These are phyloP conservation scores for Volvox reticuliferus DNA, from an alignment of 139 green algal genomes.

Conservation along the genomic window DNA sequence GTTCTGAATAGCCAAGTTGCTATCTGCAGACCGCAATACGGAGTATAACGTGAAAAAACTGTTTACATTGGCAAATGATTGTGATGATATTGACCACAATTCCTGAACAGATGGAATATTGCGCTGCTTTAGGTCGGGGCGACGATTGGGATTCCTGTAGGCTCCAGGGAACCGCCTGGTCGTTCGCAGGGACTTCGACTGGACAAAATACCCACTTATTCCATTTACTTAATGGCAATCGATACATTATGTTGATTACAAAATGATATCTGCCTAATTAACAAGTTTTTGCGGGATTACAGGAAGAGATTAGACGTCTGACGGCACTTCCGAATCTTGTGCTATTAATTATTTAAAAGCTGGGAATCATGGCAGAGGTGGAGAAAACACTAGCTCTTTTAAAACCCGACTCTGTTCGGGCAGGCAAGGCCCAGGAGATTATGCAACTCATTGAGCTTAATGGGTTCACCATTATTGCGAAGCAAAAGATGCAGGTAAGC, in stretches of 20 bases:
- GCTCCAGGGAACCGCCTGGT: background rate
- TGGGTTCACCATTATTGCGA: conserved; percentile 81
- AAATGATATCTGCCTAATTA: too few species aligned
- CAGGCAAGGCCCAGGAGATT: conserved; percentile 77
- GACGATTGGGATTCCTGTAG: background rate
- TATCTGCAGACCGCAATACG: too few species aligned
- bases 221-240: too few species aligned
- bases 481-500: conserved; percentile 73
- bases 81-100: background rate
- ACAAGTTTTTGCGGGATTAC: too few species aligned
- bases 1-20: too few species aligned
- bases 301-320: too few species aligned
- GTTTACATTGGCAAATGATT: background rate
- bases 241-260: too few species aligned
- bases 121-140: background rate
- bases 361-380: conserved; percentile 13
- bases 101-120: background rate
- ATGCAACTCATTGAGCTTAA: conserved; percentile 76
- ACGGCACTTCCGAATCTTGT: too few species aligned
- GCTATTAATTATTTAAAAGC: background rate
- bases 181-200: conserved; percentile 19
- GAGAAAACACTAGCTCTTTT: conserved; percentile 82
- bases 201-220: background rate
- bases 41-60: background rate
- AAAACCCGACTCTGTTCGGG: conserved; percentile 80